Evolutionary conservation across 2,329 filamentous ascomycete genomes (phyloP).

Genomic region (Diaporthe humulicola): DNA sequence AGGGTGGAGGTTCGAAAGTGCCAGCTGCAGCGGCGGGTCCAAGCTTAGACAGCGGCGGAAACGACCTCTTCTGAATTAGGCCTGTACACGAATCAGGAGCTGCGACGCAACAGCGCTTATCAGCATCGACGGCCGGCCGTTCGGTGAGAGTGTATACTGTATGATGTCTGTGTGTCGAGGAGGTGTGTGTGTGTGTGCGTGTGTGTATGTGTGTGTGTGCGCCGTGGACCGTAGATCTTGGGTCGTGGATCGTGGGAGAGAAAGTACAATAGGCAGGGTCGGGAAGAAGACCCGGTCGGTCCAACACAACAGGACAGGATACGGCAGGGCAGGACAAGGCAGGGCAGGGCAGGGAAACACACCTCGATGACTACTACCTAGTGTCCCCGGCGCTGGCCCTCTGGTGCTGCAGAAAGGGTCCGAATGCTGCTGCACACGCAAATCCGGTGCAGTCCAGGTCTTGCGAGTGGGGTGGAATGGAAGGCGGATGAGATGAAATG

Average conservation of each 20-base stretch:
- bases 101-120: conserved; percentile 6
- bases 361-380: conserved; percentile 18
- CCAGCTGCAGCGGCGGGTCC: conserved; percentile 33
- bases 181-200: background rate
- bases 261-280: background rate
- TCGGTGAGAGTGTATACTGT: conserved; percentile 12
- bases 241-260: background rate
- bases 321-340: background rate
- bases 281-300: background rate
- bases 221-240: conserved; percentile 8
- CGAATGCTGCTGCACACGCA: conserved; percentile 14
- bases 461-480: conserved; percentile 30
- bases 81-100: conserved; percentile 31
- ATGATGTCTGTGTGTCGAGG: conserved; percentile 11
- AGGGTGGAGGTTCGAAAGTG: conserved; percentile 21
- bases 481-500: conserved; percentile 30
- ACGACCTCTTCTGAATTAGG: conserved; percentile 16
- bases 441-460: conserved; percentile 20
- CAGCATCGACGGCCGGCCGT: conserved; percentile 21
- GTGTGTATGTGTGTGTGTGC: background rate
- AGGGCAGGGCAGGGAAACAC: conserved; percentile 24
- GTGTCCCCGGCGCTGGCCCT: conserved; percentile 10
- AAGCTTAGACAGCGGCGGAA: conserved; percentile 30
- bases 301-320: background rate
- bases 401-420: conserved; percentile 24